Evolutionary conservation across 1,284 basidiomycete genomes (phyloP), one percentile per base, ranked within the genome.

Genomic region (Sanghuangporus baumii): DNA sequence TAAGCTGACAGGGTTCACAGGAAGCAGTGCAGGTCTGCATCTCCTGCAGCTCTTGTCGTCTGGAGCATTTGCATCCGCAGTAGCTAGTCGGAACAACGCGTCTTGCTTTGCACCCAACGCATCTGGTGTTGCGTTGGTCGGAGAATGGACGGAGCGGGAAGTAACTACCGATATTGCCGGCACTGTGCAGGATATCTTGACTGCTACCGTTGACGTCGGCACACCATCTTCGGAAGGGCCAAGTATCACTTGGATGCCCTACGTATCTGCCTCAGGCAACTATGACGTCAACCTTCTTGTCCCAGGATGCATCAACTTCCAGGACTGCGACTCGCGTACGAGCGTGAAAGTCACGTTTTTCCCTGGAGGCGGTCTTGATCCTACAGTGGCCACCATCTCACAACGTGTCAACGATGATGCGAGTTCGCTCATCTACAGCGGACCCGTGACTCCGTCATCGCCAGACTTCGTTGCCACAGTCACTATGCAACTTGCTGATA

Each of bases 21-120:
- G 96, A 31, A 75, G 79, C 9, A 85, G 87, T 5, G 84, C 93
- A 2, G 97, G 94, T 61, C 76, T 99, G 56, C 92, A 96, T 73
- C 79, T 97, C 59, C 73, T 98, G 46, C 93, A 98, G 73, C 79
- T 98, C 7, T 85, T 99, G 11, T 96, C 94, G 0, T 89, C 91
- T 8, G 96, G 96, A 66, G 90, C 93, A 5, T 94, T 91, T 70
- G 92, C 87, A 2, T 93, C 91, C 2, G 81, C 91, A 0, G 75
- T 89, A 59, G 73, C 75, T 56, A 69, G 70, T 18, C 75, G 85
- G 60, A 94, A 95, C 72, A 76, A 74, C 14, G 73, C 78, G 50
- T 91, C 91, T 0, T 95, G 94, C 72, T 91, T 88, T 69, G 85
- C 88, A 1, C 86, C 89, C 4, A 81, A 78, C 63, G 76, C 87